Percentiles rank a stretch among this genome's conserved stretches.
Evolutionary conservation across 2,329 filamentous ascomycete genomes (phyloP).

Genomic region (Fusarium mundagurra): DNA sequence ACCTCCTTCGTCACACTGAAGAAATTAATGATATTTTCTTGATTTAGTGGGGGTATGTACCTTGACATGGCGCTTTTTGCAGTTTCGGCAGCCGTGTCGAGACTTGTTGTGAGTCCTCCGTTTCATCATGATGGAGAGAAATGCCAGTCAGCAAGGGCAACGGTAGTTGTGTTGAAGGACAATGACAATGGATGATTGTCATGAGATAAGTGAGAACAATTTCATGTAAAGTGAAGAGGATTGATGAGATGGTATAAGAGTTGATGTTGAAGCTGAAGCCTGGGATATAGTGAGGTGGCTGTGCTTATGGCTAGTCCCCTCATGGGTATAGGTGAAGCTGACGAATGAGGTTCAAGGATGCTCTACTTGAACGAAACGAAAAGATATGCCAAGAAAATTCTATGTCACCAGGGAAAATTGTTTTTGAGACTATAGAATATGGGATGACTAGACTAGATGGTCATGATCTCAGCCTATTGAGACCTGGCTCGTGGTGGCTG

Average conservation of each 20-base stretch:
- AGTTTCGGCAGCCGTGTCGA: constrained; percentile 40
- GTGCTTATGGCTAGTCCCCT: constrained; percentile 24
- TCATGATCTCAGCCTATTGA: no score
- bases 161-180: accelerated
- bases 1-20: constrained; percentile 50
- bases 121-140: constrained; percentile 26
- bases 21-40: background rate
- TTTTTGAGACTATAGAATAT: background rate
- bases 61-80: constrained; percentile 41
- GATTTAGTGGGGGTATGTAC: background rate
- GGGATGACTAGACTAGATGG: background rate
- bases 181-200: accelerated
- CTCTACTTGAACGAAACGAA: background rate
- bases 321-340: background rate
- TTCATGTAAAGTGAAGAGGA: no score
- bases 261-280: background rate
- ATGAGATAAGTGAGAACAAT: background rate
- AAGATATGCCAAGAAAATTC: background rate
- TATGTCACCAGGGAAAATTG: background rate
- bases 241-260: background rate
- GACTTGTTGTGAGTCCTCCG: constrained; percentile 40
- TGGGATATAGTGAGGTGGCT: constrained; percentile 22
- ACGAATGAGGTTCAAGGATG: constrained; percentile 4
- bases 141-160: accelerated
- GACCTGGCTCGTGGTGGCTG: background rate